phyloP scores from a whole-genome alignment of 176 grass and related monocot genomes.

The Cocos nucifera region DNA sequence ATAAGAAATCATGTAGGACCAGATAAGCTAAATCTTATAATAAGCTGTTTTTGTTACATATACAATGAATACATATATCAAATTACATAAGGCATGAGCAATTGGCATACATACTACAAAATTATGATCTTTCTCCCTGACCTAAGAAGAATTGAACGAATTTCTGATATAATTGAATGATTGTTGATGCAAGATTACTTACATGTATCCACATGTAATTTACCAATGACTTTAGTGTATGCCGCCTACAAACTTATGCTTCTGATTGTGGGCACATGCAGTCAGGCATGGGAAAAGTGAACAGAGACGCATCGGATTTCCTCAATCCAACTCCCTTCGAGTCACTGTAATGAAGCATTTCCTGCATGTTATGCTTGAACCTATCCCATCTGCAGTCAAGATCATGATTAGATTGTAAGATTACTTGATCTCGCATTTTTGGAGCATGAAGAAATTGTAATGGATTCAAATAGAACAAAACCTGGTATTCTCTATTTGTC shows the following conservation, averaged over 20 bases:
- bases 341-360: slow-evolving; percentile 62
- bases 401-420: too few species aligned
- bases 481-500: too few species aligned
- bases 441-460: too few species aligned
- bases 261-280: slow-evolving; percentile 70
- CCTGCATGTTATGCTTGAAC: slow-evolving; percentile 67
- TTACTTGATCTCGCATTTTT: too few species aligned
- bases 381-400: slow-evolving; percentile 56
- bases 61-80: too few species aligned
- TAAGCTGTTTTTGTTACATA: too few species aligned
- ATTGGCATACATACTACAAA: not conserved
- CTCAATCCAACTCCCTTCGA: slow-evolving; percentile 45
- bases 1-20: too few species aligned
- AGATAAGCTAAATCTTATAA: too few species aligned
- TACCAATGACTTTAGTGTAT: too few species aligned
- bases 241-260: slow-evolving; percentile 13
- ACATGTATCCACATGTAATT: slow-evolving; percentile 21
- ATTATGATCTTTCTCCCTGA: slow-evolving; percentile 16
- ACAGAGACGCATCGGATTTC: slow-evolving; percentile 53
- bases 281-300: slow-evolving; percentile 76
- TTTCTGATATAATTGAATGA: slow-evolving; percentile 3
- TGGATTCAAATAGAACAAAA: too few species aligned
- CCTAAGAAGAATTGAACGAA: not conserved
- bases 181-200: slow-evolving; percentile 27
- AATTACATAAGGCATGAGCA: too few species aligned